Percentiles rank a stretch among this genome's conserved stretches.
Evolutionary conservation across 169 alveolate species (phyloP).

Genomic region (Babesia bovis): DNA sequence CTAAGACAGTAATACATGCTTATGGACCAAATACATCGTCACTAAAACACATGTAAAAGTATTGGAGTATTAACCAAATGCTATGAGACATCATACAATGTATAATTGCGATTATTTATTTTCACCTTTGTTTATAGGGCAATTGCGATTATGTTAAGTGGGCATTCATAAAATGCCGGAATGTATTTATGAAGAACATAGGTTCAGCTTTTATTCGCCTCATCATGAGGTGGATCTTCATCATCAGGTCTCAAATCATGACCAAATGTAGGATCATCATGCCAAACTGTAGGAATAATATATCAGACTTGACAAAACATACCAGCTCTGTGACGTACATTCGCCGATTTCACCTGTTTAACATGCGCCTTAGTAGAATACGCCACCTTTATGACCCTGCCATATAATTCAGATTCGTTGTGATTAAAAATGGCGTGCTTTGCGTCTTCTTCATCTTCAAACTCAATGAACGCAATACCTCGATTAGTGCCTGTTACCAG

Average conservation of each 20-base stretch:
- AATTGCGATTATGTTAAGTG: too few species aligned
- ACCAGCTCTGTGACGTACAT: conserved; percentile 49
- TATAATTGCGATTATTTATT: neutral
- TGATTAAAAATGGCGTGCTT: conserved; percentile 77
- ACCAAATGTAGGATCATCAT: conserved; percentile 54
- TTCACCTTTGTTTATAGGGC: neutral
- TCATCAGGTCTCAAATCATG: conserved; percentile 44
- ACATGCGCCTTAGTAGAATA: conserved; percentile 67
- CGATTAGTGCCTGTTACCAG: conserved; percentile 65
- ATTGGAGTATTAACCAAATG: too few species aligned
- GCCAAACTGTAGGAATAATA: conserved; percentile 32
- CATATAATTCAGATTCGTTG: conserved; percentile 77
- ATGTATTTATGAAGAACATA: too few species aligned
- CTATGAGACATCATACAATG: too few species aligned
- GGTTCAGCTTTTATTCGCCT: neutral
- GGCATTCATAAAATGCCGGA: too few species aligned
- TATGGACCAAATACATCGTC: too few species aligned
- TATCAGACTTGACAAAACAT: neutral
- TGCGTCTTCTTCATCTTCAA: conserved; percentile 79
- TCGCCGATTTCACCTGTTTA: conserved; percentile 17
- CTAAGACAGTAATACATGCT: too few species aligned
- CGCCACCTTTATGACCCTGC: conserved; percentile 72
- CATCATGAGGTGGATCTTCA: conserved; percentile 8
- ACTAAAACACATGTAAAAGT: too few species aligned
- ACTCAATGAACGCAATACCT: conserved; percentile 77